Conservation (phyloP, 2,329 filamentous ascomycete species). For the Stemphylium lycopersici region DNA sequence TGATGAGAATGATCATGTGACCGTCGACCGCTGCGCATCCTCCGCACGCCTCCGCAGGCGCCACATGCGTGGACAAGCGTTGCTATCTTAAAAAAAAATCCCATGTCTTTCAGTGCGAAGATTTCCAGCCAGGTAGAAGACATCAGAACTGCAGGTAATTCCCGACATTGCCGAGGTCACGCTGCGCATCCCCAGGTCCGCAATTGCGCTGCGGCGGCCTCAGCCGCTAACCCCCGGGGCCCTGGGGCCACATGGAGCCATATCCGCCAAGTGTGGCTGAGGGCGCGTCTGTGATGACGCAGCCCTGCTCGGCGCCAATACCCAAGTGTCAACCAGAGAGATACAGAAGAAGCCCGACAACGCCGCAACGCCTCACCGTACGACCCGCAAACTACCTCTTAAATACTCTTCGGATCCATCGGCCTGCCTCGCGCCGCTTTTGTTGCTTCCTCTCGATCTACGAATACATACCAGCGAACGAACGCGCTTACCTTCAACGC, state of each 20-base stretch:
- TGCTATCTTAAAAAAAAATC: too few species aligned
- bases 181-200: background rate
- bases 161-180: background rate
- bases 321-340: background rate
- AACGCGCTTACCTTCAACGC: background rate
- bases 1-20: background rate
- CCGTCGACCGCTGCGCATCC: too few species aligned
- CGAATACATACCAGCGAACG: background rate
- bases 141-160: too few species aligned
- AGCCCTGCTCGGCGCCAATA: constrained; percentile 16
- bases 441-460: too few species aligned
- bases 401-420: background rate
- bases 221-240: constrained; percentile 3
- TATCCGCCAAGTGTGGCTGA: constrained; percentile 14
- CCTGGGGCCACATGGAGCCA: background rate
- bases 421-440: background rate
- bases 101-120: too few species aligned
- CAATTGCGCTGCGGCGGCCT: background rate
- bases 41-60: too few species aligned
- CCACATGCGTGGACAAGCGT: too few species aligned
- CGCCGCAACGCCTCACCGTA: background rate
- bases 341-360: background rate
- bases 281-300: constrained; percentile 10
- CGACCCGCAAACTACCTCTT: too few species aligned
- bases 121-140: too few species aligned